These are phyloP conservation scores for Kuraishia floccosa DNA, from an alignment of 805 yeast genomes.

Conservation along the genomic window DNA sequence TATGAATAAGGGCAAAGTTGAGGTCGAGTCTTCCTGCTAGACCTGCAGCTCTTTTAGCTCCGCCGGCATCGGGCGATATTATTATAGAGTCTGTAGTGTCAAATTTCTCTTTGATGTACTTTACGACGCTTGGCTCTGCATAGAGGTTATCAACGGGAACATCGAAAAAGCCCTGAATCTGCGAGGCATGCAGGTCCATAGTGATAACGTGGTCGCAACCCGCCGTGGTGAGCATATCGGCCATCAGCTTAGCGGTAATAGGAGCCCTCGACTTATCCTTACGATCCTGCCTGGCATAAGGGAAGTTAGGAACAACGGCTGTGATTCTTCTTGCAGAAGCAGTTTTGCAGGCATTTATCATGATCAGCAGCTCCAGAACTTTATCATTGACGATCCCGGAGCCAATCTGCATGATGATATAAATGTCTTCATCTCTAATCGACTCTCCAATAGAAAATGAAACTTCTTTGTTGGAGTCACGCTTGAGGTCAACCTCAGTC, in stretches of 20 bases:
- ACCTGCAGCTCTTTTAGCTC: constrained; percentile 83
- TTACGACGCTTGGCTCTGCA: constrained; percentile 74
- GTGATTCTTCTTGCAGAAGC: constrained; percentile 79
- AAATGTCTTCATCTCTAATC: constrained; percentile 77
- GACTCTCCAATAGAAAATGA: constrained; percentile 72
- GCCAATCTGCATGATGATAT: constrained; percentile 70
- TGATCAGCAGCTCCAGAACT: constrained; percentile 61
- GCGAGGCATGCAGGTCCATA: constrained; percentile 84
- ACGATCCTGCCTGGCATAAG: constrained; percentile 83
- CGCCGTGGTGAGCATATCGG: constrained; percentile 71
- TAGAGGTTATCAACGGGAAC: constrained; percentile 78
- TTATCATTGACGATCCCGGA: constrained; percentile 70
- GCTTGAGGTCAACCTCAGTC: constrained; percentile 51
- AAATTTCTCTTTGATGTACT: constrained; percentile 57
- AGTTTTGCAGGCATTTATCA: constrained; percentile 74
- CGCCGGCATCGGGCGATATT: constrained; percentile 85
- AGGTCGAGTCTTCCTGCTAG: constrained; percentile 70
- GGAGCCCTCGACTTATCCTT: constrained; percentile 82
- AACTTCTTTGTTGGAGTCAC: constrained; percentile 65
- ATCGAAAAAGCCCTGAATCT: constrained; percentile 77
- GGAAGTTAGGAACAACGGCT: constrained; percentile 74
- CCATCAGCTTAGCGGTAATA: constrained; percentile 76
- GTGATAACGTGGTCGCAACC: constrained; percentile 84
- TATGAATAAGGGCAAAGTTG: constrained; percentile 76
- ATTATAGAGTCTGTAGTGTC: constrained; percentile 55